Percentiles rank a stretch among this genome's conserved stretches.
phyloP scores from a whole-genome alignment of 768 basidiomycete species.

The Suillus americanus region DNA sequence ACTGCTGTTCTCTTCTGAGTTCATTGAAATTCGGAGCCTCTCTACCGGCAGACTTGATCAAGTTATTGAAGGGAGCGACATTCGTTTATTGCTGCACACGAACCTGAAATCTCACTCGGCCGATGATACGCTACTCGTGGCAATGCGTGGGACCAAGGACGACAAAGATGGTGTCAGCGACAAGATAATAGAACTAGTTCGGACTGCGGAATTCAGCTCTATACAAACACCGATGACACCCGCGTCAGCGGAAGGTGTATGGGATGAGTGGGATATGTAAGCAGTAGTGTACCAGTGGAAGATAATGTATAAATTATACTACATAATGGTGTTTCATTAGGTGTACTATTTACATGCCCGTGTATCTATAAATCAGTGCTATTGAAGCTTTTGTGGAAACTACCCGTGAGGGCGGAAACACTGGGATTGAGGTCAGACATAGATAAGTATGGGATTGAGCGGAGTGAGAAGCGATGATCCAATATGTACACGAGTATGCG shows the following conservation, averaged over 20 bases:
- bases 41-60: slow-evolving; percentile 72
- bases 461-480: no score
- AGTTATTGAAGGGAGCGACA: slow-evolving; percentile 73
- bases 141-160: slow-evolving; percentile 60
- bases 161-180: slow-evolving; percentile 60
- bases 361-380: slow-evolving; percentile 5
- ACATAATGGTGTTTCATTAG: slow-evolving; percentile 8
- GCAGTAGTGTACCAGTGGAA: background rate
- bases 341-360: slow-evolving; percentile 9
- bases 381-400: background rate
- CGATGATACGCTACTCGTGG: slow-evolving; percentile 57
- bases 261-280: slow-evolving; percentile 80
- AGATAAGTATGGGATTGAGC: no score
- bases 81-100: slow-evolving; percentile 58
- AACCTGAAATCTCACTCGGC: slow-evolving; percentile 14
- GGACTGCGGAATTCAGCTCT: slow-evolving; percentile 58
- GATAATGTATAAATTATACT: slow-evolving; percentile 16
- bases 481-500: no score
- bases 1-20: slow-evolving; percentile 71
- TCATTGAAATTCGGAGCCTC: slow-evolving; percentile 72
- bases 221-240: slow-evolving; percentile 32
- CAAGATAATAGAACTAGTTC: slow-evolving; percentile 64
- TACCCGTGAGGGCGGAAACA: no score
- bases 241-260: slow-evolving; percentile 32
- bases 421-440: no score